Evolutionary conservation across 1,139 yeast species (phyloP).

Genomic region (Diutina rugosa): DNA sequence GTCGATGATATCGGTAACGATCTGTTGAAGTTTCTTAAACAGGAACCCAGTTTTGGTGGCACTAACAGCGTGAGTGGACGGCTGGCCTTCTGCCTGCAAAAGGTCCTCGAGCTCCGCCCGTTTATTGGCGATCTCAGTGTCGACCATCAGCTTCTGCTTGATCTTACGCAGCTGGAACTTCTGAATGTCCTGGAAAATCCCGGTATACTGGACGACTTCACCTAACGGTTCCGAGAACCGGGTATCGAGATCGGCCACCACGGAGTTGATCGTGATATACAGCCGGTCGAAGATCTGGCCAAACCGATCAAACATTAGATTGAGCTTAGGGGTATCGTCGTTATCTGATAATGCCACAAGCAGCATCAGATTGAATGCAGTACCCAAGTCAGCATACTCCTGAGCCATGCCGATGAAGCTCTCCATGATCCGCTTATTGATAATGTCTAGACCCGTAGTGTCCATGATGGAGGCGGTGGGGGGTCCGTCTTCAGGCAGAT

Average conservation of each 20-base stretch:
- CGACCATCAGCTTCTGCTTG: constrained; percentile 50
- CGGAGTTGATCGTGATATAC: constrained; percentile 49
- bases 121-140: constrained; percentile 37
- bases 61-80: constrained; percentile 7
- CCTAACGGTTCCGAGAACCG: constrained; percentile 75
- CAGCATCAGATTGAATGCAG: constrained; percentile 61
- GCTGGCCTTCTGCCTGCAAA: constrained; percentile 27
- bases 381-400: constrained; percentile 62
- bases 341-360: constrained; percentile 16
- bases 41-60: constrained; percentile 9
- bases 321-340: constrained; percentile 24
- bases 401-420: constrained; percentile 50
- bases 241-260: constrained; percentile 59
- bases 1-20: constrained; percentile 57
- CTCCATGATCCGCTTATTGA: constrained; percentile 52
- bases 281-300: constrained; percentile 76
- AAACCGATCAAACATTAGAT: constrained; percentile 42
- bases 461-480: neutral
- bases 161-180: constrained; percentile 60
- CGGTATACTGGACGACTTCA: constrained; percentile 69
- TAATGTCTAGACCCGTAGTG: constrained; percentile 34
- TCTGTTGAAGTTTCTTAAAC: constrained; percentile 43
- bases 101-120: constrained; percentile 28
- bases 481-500: neutral
- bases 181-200: constrained; percentile 51